Conservation (phyloP, 352 stramenopile species). For the Phytophthora litchii region DNA sequence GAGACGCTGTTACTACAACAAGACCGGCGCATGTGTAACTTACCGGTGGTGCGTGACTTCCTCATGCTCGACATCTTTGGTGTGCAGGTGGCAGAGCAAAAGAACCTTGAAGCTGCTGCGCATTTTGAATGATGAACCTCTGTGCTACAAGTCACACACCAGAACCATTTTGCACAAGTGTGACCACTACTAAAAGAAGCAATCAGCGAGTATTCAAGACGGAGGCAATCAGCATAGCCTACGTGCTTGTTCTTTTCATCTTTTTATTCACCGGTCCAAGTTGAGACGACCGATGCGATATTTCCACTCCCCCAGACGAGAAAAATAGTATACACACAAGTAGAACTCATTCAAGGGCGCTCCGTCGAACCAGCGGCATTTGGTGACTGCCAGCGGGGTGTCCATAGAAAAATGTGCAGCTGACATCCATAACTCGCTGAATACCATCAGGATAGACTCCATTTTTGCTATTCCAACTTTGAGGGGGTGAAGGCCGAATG, state of each 20-base stretch:
- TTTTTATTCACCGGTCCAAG: slow-evolving; percentile 17
- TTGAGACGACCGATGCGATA: background rate
- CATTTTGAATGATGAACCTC: slow-evolving; percentile 24
- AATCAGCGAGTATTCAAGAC: slow-evolving; percentile 10
- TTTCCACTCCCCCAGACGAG: slow-evolving; percentile 9
- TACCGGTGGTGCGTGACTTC: slow-evolving; percentile 71
- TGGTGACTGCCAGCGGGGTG: background rate
- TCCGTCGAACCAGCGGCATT: slow-evolving; percentile 5
- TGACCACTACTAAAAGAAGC: slow-evolving; percentile 11
- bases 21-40: slow-evolving; percentile 44
- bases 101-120: slow-evolving; percentile 33
- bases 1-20: slow-evolving; percentile 53
- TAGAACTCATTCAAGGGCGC: slow-evolving; percentile 8
- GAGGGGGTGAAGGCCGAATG: too few relatives aligned
- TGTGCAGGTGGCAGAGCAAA: slow-evolving; percentile 68
- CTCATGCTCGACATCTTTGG: slow-evolving; percentile 85
- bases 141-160: slow-evolving; percentile 1
- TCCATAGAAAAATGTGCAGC: slow-evolving; percentile 20
- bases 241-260: slow-evolving; percentile 16
- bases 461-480: too few relatives aligned
- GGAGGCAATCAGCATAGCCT: slow-evolving; percentile 2
- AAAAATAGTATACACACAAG: slow-evolving; percentile 23
- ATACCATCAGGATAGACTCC: too few relatives aligned
- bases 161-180: slow-evolving; percentile 9
- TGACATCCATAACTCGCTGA: slow-evolving; percentile 1